phyloP scores from a whole-genome alignment of 352 stramenopile genomes.

The Globisporangium splendens region DNA sequence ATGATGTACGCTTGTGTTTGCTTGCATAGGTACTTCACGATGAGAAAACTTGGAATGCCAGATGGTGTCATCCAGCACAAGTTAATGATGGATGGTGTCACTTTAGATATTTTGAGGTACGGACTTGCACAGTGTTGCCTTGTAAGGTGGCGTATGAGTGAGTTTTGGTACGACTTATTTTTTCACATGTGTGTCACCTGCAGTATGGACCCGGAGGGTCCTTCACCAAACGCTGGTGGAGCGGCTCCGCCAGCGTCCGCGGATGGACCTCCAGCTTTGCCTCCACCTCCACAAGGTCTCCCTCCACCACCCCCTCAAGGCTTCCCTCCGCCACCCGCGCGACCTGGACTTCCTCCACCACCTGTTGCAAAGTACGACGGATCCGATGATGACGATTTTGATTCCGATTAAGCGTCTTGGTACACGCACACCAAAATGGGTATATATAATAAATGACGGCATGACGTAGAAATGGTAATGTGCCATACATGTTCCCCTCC shows the following conservation, averaged over 20 bases:
- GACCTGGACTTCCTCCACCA: conserved; percentile 46
- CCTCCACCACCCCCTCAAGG: conserved; percentile 19
- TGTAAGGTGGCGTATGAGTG: background rate
- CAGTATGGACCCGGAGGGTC: conserved; percentile 78
- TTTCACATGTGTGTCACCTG: conserved; percentile 5
- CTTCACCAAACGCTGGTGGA: conserved; percentile 51
- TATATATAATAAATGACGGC: background rate
- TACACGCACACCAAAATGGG: background rate
- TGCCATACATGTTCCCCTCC: background rate
- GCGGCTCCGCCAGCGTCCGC: conserved; percentile 8
- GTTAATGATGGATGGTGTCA: conserved; percentile 73
- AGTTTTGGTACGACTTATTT: background rate
- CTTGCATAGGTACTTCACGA: conserved; percentile 75
- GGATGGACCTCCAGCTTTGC: conserved; percentile 10
- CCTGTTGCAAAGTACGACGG: conserved; percentile 27
- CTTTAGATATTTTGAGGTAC: conserved; percentile 70
- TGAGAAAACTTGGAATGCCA: conserved; percentile 77
- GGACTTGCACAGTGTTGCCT: conserved; percentile 1
- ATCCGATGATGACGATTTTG: conserved; percentile 51
- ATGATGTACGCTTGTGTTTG: conserved; percentile 6
- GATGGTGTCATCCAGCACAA: conserved; percentile 82
- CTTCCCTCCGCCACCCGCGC: conserved; percentile 17
- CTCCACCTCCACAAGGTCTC: conserved; percentile 29
- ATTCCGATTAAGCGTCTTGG: conserved; percentile 33
- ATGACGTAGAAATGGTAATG: background rate